phyloP scores from a whole-genome alignment of 2,329 filamentous ascomycete genomes.

The Cladosporium phlei region DNA sequence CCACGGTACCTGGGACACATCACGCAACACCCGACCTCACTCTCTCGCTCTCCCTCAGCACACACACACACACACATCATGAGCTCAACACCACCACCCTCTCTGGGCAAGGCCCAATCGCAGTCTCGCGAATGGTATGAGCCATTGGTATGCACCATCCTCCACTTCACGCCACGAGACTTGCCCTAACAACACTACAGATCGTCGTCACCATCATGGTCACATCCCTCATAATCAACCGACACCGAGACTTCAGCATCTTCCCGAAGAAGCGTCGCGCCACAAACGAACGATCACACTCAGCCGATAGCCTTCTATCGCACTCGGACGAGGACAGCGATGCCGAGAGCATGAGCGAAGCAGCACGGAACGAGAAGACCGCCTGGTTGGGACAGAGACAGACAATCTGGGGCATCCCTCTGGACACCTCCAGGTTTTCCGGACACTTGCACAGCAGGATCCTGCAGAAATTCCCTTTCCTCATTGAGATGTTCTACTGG shows the following conservation, averaged over 20 bases:
- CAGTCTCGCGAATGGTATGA: slow-evolving; percentile 24
- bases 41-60: neutral
- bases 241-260: slow-evolving; percentile 34
- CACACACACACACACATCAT: neutral
- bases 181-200: slow-evolving; percentile 20
- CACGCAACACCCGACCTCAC: neutral
- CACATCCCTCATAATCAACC: slow-evolving; percentile 38
- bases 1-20: neutral
- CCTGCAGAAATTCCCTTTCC: slow-evolving; percentile 63
- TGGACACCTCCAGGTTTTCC: slow-evolving; percentile 52
- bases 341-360: neutral
- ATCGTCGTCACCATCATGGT: slow-evolving; percentile 41
- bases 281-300: slow-evolving; percentile 39
- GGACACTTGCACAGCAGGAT: slow-evolving; percentile 58
- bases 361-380: slow-evolving; percentile 40
- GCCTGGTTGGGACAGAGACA: slow-evolving; percentile 42
- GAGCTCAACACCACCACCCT: neutral
- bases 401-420: slow-evolving; percentile 49
- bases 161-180: neutral
- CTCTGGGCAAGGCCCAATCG: slow-evolving; percentile 23
- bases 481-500: slow-evolving; percentile 73
- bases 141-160: slow-evolving; percentile 22
- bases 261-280: slow-evolving; percentile 12
- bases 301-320: slow-evolving; percentile 38
- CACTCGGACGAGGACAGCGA: slow-evolving; percentile 4